These are phyloP conservation scores for Lachancea meyersii DNA, from an alignment of 805 yeast species.

Conservation along the genomic window DNA sequence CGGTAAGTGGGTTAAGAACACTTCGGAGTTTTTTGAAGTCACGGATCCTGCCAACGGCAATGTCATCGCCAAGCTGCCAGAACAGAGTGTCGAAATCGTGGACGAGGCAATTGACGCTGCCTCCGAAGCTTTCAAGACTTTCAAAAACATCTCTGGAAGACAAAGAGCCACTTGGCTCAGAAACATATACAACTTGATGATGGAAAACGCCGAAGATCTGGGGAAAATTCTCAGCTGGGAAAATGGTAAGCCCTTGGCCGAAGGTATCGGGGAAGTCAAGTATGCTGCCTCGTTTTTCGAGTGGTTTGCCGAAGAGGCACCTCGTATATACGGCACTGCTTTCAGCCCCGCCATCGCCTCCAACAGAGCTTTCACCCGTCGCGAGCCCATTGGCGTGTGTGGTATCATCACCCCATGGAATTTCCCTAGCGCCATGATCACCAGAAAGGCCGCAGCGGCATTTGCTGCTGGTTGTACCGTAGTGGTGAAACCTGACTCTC, in stretches of 20 bases:
- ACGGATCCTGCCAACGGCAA: constrained; percentile 70
- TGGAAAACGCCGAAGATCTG: constrained; percentile 50
- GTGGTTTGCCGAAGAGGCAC: constrained; percentile 75
- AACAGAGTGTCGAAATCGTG: constrained; percentile 53
- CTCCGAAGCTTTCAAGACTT: constrained; percentile 40
- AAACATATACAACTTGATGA: constrained; percentile 45
- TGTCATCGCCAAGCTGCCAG: constrained; percentile 53
- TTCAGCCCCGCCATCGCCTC: constrained; percentile 48
- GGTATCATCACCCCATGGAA: constrained; percentile 63
- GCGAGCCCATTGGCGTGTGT: constrained; percentile 59
- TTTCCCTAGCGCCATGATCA: constrained; percentile 63
- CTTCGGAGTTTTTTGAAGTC: constrained; percentile 51
- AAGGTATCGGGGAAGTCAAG: constrained; percentile 49
- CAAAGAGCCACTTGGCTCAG: constrained; percentile 47
- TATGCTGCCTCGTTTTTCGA: constrained; percentile 72
- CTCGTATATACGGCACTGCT: constrained; percentile 49
- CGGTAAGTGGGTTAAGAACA: constrained; percentile 60
- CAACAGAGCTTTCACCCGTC: constrained; percentile 47
- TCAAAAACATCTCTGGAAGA: constrained; percentile 43
- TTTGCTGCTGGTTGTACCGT: constrained; percentile 61
- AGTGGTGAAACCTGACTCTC: constrained; percentile 55
- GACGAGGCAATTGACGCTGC: constrained; percentile 51
- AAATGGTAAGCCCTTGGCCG: constrained; percentile 52
- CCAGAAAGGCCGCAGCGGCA: constrained; percentile 60
- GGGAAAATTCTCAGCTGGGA: constrained; percentile 53